Evolutionary conservation across 768 basidiomycete genomes (phyloP), one percentile per base, ranked within the genome.

Genomic region (Hygrophoropsis aurantiaca): DNA sequence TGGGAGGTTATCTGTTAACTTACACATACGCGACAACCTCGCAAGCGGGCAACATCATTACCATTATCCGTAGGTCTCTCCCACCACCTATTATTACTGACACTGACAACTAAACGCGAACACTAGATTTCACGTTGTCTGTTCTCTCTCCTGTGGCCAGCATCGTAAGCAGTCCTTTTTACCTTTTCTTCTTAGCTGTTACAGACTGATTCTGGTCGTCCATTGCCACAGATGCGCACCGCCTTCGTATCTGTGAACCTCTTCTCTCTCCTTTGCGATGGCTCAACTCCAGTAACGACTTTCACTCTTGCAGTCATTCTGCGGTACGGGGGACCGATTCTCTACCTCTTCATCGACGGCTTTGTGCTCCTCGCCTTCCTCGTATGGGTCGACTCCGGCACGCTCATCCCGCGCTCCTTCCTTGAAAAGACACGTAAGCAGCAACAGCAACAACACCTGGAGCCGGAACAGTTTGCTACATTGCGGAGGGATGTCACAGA

Each of bases 171-270:
- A 3, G 37, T 36, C 37, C 10, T 25, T 16, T 33, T 25, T 13
- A 3, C 21, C n/a, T n/a, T n/a, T n/a, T n/a, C n/a, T n/a, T n/a
- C n/a, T n/a, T n/a, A n/a, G n/a, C n/a, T n/a, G n/a, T n/a, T n/a
- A n/a, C n/a, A n/a, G n/a, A n/a, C n/a, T n/a, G n/a, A n/a, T n/a
- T n/a, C n/a, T n/a, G n/a, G n/a, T n/a, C n/a, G n/a, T n/a, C n/a
- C n/a, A 18, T 9, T 13, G 6, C 11, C 37, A n/a, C 47, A 87
- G 87, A 61, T 80, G 34, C 77, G 89, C 35, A 80, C 87, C 0
- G 77, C 78, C 3, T 73, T 92, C 16, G 79, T 92, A n/a, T 86
- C 88, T 0, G 73, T 86, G 53, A 90, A 90, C 57, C 63, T 89
- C 3, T 92, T 90, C 65, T 82, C 81, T 11, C 68, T 90, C 3